Evolutionary conservation across 345 rosid species (phyloP), one percentile per base, ranked within the genome.

Genomic region (Mangifera indica): DNA sequence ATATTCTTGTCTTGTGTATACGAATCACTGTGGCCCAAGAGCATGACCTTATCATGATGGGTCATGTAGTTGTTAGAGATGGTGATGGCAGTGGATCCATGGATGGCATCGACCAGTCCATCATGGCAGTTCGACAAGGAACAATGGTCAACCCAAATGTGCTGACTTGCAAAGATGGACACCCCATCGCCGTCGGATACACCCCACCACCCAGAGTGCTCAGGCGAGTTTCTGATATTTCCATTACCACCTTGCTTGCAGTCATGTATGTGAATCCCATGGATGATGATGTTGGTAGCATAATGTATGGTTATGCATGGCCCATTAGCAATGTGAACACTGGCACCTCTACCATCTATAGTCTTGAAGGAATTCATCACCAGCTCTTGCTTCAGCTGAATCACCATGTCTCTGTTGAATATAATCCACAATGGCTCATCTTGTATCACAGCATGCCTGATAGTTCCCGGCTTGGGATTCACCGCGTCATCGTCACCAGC

Each of bases 1-100:
- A 91, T 91, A 78, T 77, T 46, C 81, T 81, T 89, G 76, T 91
- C 97, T 45, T 75, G 81, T 3, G 89, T 82, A 64, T 82, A 89
- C 6, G 85, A 72, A 77, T 91, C 94, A 59, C 86, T 91, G 49
- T 87, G 88, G 7, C 97, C 97, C 74, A 91, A 68, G 10, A 91
- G 82, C 91, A 91, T 91, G 70, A 91, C 97, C 83, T 91, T 91
- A 68, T 91, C 87, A 72, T 91, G 97, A 67, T 91, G 93, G 3
- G 93, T 91, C 88, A 91, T 81, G 80, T 81, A 86, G 64, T 89
- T 91, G 83, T 91, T 91, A 22, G 97, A 91, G 66, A 91, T 81
- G 3, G 97, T 91, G 76, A 91, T 85, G 67, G 88, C 92, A 9
- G 97, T 91, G 17, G 97, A 91, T 60, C 92, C 92, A 71, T 87